Evolutionary conservation across 2,329 filamentous ascomycete species (phyloP).

Genomic region (Drechslera avenae): DNA sequence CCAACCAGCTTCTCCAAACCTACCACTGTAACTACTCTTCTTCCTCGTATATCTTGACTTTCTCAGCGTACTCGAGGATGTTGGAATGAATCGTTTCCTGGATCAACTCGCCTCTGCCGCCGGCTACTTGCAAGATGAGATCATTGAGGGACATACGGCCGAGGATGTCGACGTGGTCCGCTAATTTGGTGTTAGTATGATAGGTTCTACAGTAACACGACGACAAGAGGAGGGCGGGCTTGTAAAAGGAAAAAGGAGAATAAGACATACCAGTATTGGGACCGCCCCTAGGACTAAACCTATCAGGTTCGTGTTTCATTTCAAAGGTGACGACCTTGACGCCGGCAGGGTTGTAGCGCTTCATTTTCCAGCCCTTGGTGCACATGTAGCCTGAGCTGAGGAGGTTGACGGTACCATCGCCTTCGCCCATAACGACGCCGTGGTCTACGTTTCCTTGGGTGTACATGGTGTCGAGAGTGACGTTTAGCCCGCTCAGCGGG

Average conservation of each 20-base stretch:
- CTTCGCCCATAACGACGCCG: conserved; percentile 93
- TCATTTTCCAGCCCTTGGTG: conserved; percentile 89
- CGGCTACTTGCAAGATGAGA: conserved; percentile 82
- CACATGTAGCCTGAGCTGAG: conserved; percentile 96
- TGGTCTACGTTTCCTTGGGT: conserved; percentile 67
- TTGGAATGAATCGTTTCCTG: conserved; percentile 77
- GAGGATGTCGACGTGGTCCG: conserved; percentile 96
- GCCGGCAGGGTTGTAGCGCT: conserved; percentile 88
- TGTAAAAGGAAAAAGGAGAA: not conserved
- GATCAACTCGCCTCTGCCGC: conserved; percentile 81
- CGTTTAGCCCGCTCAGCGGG: conserved; percentile 68
- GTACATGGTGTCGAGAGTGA: conserved; percentile 60
- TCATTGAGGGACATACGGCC: conserved; percentile 90
- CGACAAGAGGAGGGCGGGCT: not conserved
- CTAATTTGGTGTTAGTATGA: conserved; percentile 45
- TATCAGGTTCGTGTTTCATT: conserved; percentile 95
- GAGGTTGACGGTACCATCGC: conserved; percentile 94
- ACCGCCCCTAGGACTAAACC: conserved; percentile 80
- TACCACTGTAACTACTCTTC: not conserved
- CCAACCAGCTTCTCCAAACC: too few relatives aligned
- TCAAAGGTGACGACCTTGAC: conserved; percentile 84
- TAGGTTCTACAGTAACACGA: not conserved
- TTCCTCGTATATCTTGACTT: conserved; percentile 77
- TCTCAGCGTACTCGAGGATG: conserved; percentile 80
- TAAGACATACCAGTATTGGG: conserved; percentile 64